Evolutionary conservation across 129 eudicot genomes (phyloP), one percentile per base, ranked within the genome.

Genomic region (Flaveria brownii): DNA sequence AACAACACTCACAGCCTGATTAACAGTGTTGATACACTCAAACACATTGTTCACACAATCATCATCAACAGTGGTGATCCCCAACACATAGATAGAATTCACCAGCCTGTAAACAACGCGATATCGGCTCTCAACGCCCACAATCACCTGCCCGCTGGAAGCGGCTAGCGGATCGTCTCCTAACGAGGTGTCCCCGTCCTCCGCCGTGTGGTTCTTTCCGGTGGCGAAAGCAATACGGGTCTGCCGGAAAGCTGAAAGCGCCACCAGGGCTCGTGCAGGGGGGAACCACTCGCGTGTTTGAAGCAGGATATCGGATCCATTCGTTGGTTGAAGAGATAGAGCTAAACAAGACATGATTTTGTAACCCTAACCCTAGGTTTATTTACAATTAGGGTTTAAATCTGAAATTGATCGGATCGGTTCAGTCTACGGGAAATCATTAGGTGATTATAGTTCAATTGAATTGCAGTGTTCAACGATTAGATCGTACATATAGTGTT

Each of bases 231-330:
- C 90, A 4, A 87, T 83, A 55, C 94, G 94, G 9, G 98, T 92
- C 20, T 83, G 83, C 56, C 95, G 92, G 50, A 90, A 92, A 52
- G 94, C 85, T 18, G 98, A 87, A 16, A 92, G 88, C 16, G 98
- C 98, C 16, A 88, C 86, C 15, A 92, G 87, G 54, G 98, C 96
- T 36, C 98, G 88, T n/a, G 96, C 86, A 2, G 98, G 98, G 2
- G 98, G 96, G 7, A 92, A 90, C 98, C 98, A 92, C 78, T 92
- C 96, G 18, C 98, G 98, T 60, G 98, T 90, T 69, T 92, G 98
- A 72, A 92, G 95, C 25, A 92, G 78, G 63, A 90, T 82, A 72
- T 92, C 96, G 74, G 98, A 87, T 70, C 98, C 98, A 51, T 86
- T 90, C 0, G 93, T 62, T 33, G 98, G 98, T 76, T 92, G 98